Base-by-base conservation (phyloP, 73 alveolate genomes). In the Symbiodinium natans region DNA sequence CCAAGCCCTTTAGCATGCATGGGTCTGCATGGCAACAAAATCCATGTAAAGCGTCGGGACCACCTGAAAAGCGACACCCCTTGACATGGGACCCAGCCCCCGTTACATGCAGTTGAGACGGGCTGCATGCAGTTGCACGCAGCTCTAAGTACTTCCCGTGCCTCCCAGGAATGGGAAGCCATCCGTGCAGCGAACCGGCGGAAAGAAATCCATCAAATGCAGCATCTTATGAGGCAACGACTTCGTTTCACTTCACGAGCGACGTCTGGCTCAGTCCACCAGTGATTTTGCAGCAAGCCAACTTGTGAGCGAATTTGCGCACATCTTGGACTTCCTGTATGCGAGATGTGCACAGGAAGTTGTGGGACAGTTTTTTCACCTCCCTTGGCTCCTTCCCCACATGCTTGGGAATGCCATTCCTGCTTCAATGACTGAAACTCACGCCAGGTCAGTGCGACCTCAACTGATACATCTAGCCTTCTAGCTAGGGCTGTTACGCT, bases 141-240 rank as follows among this genome's bases (percentile, higher is more conserved):
- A 63, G 77, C 9, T n/a, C 19, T 63, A 13, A 36, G 38, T 63
- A 23, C 80, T 36, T 9, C 59, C 13, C 13, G 6, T 46, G 59
- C 59, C 59, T 46, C 21, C 13, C 13, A 90, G 96, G 96, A 90
- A 90, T 41, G 96, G 96, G 82, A 90, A 90, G 48, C 96, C 96
- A 68, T 29, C 96, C 29, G 96, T 90, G 96, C 96, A 90, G 96
- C 96, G 96, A 38, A 90, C 96, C 1, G 96, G 96, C 46, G 96
- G 96, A 29, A 90, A 90, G 36, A 90, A 90, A 77, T 4, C 88
- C 10, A 54, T 41, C 6, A 63, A 29, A 36, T 63, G 80, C 36
- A 23, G 36, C 80, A 63, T 63, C 80, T 63, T 63, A 29, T 63
- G 80, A 63, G 80, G 80, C 80, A 36, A 29, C 36, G 80, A 29